Base-by-base conservation (phyloP, 495 filamentous ascomycete species). In the Lentithecium fluviatile region DNA sequence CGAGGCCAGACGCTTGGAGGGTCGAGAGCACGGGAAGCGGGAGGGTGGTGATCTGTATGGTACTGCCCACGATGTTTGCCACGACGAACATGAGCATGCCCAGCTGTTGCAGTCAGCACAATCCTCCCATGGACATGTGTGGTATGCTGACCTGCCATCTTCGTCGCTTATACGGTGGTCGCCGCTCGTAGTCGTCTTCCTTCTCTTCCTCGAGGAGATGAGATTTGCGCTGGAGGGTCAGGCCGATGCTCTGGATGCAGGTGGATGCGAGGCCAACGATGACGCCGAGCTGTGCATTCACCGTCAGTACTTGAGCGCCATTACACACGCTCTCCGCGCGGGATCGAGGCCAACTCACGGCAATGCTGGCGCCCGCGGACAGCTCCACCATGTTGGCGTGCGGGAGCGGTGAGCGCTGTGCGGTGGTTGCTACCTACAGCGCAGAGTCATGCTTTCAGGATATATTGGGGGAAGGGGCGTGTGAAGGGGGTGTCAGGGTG, bases 171-270 rank as follows among this genome's bases (percentile, higher is more conserved):
- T 96, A 92, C 4, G 95, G 90, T 29, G 94, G 94, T 65, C 94
- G 79, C 64, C 89, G 85, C 42, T 83, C 71, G 74, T 92, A 84
- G 71, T 90, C 84, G 2, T 88, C 84, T 37, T 81, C 82, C 75
- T 95, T 95, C 76, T 93, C 90, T 76, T 97, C 94, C 78, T 99
- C 94, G 65, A 97, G 84, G 54, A 99, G 85, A 78, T 99, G 94
- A 56, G 93, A 97, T 74, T 99, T 99, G 72, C 94, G 89, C 77
- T 99, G 94, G 20, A 97, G 82, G n/a, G 94, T 99, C 63, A 99
- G 83, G 64, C 94, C 94, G 67, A 99, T 78, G 71, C 90, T 95
- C 72, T 99, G 94, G 19, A 97, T 81, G 69, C 90, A 91, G 46
- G 94, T 96, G 62, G 92, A 96, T 55, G 96, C 67, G 56, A 99